phyloP scores from a whole-genome alignment of 148 eudicot genomes.

The Amaranthus hypochondriacus region DNA sequence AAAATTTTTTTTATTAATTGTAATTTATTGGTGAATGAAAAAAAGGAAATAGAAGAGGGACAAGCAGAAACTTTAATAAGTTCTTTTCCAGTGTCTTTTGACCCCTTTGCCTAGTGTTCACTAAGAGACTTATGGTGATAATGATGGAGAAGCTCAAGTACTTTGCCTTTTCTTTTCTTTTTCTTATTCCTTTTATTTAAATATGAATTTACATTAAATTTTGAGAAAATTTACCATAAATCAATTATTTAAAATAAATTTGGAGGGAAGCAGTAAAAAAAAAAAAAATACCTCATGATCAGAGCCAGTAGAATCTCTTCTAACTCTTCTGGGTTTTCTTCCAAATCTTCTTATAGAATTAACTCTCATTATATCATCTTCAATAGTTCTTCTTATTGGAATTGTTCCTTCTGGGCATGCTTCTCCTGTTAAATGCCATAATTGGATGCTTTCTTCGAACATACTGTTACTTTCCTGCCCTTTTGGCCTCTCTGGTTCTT shows the following conservation, averaged over 20 bases:
- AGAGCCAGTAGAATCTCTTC: conserved; percentile 58
- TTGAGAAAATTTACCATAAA: too few relatives aligned
- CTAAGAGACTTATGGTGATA: conserved; percentile 22
- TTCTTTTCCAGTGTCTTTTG: conserved; percentile 35
- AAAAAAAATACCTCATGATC: conserved; percentile 65
- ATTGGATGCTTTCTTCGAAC: conserved; percentile 54
- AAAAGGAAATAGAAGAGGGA: conserved; percentile 6
- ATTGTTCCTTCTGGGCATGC: conserved; percentile 72
- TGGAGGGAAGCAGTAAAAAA: background rate
- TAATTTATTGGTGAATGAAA: background rate
- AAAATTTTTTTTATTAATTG: background rate
- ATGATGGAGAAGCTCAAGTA: conserved; percentile 22
- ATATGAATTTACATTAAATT: background rate
- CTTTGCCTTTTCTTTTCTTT: conserved; percentile 21
- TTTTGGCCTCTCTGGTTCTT: conserved; percentile 73
- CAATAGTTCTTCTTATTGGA: conserved; percentile 85
- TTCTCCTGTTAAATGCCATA: conserved; percentile 68
- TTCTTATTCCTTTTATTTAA: background rate
- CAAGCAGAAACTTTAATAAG: conserved; percentile 21
- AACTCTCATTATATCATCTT: conserved; percentile 65
- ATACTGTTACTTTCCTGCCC: conserved; percentile 25
- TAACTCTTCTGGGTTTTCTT: conserved; percentile 44
- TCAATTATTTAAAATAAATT: background rate
- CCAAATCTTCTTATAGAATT: conserved; percentile 57
- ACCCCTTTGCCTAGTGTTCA: conserved; percentile 33